phyloP scores from a whole-genome alignment of 768 basidiomycete genomes.

The Macrolepiota albuminosa region DNA sequence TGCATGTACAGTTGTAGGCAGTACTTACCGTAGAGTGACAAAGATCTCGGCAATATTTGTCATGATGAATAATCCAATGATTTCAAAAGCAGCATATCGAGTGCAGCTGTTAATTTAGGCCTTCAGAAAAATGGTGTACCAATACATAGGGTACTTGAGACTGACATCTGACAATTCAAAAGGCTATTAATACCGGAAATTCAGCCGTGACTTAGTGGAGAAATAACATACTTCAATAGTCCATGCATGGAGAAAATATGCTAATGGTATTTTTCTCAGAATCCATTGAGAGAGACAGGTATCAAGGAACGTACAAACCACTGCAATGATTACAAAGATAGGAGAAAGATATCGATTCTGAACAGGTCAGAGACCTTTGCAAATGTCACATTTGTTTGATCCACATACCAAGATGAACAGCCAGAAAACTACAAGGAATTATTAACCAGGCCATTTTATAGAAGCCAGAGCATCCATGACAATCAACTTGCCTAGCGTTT shows the following conservation, averaged over 20 bases:
- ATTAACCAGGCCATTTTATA: background rate
- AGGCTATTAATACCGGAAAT: no score
- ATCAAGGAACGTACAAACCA: slow-evolving; percentile 5
- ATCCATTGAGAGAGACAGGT: background rate
- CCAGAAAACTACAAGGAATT: slow-evolving; percentile 2
- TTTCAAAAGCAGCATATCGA: slow-evolving; percentile 9
- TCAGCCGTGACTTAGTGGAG: no score
- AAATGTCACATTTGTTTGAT: no score
- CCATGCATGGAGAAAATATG: slow-evolving; percentile 5
- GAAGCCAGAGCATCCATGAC: no score
- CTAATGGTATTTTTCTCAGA: background rate
- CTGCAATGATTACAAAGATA: slow-evolving; percentile 11
- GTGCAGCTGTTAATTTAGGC: background rate
- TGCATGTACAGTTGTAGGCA: background rate
- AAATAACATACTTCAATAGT: background rate
- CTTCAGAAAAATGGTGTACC: background rate
- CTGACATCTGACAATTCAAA: background rate
- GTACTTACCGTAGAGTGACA: slow-evolving; percentile 4
- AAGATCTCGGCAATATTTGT: slow-evolving; percentile 5
- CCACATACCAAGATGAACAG: slow-evolving; percentile 1
- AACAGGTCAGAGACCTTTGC: no score
- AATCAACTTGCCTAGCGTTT: background rate
- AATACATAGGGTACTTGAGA: background rate
- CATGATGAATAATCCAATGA: background rate
- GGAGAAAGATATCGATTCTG: slow-evolving; percentile 16